A percentile compares a stretch with the other conserved stretches of the same genome.
Evolutionary conservation across 2,329 filamentous ascomycete genomes (phyloP).

Genomic region (Cercospora sp.): DNA sequence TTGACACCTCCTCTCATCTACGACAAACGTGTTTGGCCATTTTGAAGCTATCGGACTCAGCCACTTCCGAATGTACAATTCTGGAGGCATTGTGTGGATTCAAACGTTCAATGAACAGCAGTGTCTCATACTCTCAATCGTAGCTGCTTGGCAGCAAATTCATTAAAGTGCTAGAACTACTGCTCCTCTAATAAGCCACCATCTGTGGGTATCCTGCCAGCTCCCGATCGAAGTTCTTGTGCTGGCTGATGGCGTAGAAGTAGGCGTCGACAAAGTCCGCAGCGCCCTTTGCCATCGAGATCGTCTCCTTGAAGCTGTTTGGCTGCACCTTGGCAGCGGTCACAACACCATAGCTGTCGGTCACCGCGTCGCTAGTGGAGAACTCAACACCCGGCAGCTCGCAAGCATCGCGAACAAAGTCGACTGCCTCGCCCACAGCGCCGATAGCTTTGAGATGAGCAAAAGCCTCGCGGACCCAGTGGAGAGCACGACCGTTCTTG

Average conservation of each 20-base stretch:
- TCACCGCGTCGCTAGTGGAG: constrained; percentile 52
- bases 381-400: constrained; percentile 52
- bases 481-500: constrained; percentile 69
- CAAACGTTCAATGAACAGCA: neutral
- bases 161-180: neutral
- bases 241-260: constrained; percentile 67
- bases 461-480: constrained; percentile 79
- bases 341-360: constrained; percentile 75
- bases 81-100: no score
- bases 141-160: neutral
- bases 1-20: no score
- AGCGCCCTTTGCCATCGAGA: constrained; percentile 66
- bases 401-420: constrained; percentile 57
- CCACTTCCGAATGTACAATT: no score
- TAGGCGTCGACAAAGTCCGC: constrained; percentile 71
- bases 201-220: constrained; percentile 64
- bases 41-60: no score
- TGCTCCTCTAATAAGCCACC: constrained; percentile 66
- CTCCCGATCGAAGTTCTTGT: constrained; percentile 74
- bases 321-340: constrained; percentile 59
- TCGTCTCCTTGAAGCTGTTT: constrained; percentile 60
- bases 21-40: no score
- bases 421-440: constrained; percentile 70
- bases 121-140: neutral
- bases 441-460: constrained; percentile 79